phyloP scores from a whole-genome alignment of 352 stramenopile species.

The Phytophthora nicotianae region DNA sequence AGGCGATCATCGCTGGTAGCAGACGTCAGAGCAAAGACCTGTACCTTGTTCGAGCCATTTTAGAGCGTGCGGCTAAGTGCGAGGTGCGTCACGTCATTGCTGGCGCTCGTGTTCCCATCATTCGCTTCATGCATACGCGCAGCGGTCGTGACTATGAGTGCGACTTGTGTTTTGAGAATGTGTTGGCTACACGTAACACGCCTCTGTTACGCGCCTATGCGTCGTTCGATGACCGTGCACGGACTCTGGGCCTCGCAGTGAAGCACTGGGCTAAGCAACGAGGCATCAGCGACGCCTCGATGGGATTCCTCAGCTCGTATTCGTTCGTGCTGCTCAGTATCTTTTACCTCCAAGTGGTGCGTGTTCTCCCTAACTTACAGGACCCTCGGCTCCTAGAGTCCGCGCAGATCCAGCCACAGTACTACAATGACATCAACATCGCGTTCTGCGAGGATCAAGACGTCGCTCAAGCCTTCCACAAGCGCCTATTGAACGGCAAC shows the following conservation, averaged over 20 bases:
- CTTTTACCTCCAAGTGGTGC: slow-evolving; percentile 94
- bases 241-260: slow-evolving; percentile 93
- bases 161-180: slow-evolving; percentile 87
- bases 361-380: slow-evolving; percentile 96
- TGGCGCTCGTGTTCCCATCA: slow-evolving; percentile 80
- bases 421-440: slow-evolving; percentile 69
- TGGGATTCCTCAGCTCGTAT: slow-evolving; percentile 97
- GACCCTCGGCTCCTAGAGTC: slow-evolving; percentile 53
- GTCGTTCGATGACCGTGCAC: slow-evolving; percentile 72
- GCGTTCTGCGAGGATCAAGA: slow-evolving; percentile 66
- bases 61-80: slow-evolving; percentile 58
- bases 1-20: slow-evolving; percentile 45
- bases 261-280: slow-evolving; percentile 99
- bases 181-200: slow-evolving; percentile 82
- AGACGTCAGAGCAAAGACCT: slow-evolving; percentile 51
- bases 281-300: slow-evolving; percentile 95
- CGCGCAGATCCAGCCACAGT: slow-evolving; percentile 37
- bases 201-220: slow-evolving; percentile 81
- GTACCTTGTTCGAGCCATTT: slow-evolving; percentile 48
- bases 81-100: slow-evolving; percentile 68
- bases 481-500: slow-evolving; percentile 5
- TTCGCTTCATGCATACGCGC: slow-evolving; percentile 65
- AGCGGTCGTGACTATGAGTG: slow-evolving; percentile 63
- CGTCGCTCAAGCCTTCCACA: slow-evolving; percentile 51
- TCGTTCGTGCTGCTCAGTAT: slow-evolving; percentile 98